Evolutionary conservation across 164 flowering plant genomes (phyloP).

Genomic region (Protea cynaroides): DNA sequence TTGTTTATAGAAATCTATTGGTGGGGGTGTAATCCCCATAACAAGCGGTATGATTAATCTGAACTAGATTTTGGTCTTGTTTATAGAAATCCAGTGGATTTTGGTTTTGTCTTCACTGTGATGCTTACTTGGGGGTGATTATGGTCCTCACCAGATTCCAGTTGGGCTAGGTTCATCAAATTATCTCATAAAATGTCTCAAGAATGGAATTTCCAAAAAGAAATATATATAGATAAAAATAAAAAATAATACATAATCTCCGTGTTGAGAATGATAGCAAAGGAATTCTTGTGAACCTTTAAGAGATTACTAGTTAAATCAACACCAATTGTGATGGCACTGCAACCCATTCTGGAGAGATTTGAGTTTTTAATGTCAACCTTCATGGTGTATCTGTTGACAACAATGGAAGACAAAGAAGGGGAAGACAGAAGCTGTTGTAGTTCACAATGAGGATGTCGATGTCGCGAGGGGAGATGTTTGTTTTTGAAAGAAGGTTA

Average conservation of each 20-base stretch:
- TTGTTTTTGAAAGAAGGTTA: constrained; percentile 50
- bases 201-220: too few relatives aligned
- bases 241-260: constrained; percentile 67
- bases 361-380: constrained; percentile 50
- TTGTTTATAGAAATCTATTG: too few relatives aligned
- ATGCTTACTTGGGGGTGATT: too few relatives aligned
- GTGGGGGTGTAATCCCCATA: too few relatives aligned
- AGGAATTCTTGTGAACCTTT: constrained; percentile 24
- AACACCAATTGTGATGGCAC: constrained; percentile 49
- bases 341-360: constrained; percentile 80
- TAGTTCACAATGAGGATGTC: constrained; percentile 63
- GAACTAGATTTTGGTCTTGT: too few relatives aligned
- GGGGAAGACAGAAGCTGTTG: constrained; percentile 67
- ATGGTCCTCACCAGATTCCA: too few relatives aligned
- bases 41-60: too few relatives aligned
- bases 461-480: constrained; percentile 34
- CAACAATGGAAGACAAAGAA: constrained; percentile 51
- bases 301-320: constrained; percentile 45
- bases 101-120: too few relatives aligned
- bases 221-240: too few relatives aligned
- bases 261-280: constrained; percentile 58
- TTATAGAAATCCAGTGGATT: too few relatives aligned
- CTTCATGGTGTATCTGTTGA: constrained; percentile 51
- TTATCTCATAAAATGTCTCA: too few relatives aligned
- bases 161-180: too few relatives aligned